Percentiles rank a stretch among this genome's conserved stretches.
Evolutionary conservation across 805 yeast species (phyloP).

Genomic region (Yarrowia osloensis): DNA sequence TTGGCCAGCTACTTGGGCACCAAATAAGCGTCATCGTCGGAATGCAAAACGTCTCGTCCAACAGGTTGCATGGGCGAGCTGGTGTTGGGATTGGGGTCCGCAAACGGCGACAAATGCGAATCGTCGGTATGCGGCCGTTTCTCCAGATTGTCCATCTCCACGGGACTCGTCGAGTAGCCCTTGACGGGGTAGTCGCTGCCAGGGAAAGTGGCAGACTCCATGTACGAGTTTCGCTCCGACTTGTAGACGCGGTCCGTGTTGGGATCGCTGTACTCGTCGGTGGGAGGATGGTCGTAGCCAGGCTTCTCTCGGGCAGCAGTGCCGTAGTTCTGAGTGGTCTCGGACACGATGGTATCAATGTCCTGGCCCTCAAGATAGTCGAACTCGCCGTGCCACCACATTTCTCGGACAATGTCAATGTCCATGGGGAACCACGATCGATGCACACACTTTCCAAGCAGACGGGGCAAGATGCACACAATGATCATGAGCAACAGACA

Average conservation of each 20-base stretch:
- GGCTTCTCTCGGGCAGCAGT: neutral
- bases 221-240: slow-evolving; percentile 11
- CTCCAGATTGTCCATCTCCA: slow-evolving; percentile 20
- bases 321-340: slow-evolving; percentile 18
- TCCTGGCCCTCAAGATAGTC: slow-evolving; percentile 14
- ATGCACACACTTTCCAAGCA: slow-evolving; percentile 54
- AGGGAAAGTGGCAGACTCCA: slow-evolving; percentile 10
- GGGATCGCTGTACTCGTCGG: slow-evolving; percentile 13
- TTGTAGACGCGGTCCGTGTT: slow-evolving; percentile 18
- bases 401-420: slow-evolving; percentile 69
- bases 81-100: neutral
- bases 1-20: neutral
- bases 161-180: slow-evolving; percentile 21
- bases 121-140: slow-evolving; percentile 9
- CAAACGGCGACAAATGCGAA: slow-evolving; percentile 20
- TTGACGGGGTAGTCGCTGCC: slow-evolving; percentile 15
- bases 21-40: slow-evolving; percentile 7
- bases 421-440: slow-evolving; percentile 64
- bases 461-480: slow-evolving; percentile 56
- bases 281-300: slow-evolving; percentile 4
- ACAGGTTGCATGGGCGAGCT: slow-evolving; percentile 21
- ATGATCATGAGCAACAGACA: slow-evolving; percentile 57
- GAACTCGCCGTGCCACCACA: slow-evolving; percentile 55
- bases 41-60: slow-evolving; percentile 26
- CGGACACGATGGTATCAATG: slow-evolving; percentile 7